phyloP scores from a whole-genome alignment of 225 moss, liverwort and hornwort species.

The Anthoceros angustus region DNA sequence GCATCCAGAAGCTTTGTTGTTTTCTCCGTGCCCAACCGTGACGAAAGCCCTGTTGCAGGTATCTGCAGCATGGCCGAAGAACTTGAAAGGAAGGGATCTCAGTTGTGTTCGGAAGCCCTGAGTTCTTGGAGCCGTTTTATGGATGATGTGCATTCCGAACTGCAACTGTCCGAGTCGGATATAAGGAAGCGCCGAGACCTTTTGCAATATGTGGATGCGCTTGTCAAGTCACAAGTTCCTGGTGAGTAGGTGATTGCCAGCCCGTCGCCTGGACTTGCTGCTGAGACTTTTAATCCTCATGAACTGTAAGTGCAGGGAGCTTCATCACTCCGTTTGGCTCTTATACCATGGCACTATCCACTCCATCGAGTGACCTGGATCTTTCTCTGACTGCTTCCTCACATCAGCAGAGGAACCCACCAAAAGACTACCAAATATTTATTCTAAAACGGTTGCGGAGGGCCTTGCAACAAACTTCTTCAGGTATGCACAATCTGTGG shows the following conservation, averaged over 20 bases:
- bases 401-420: conserved; percentile 23
- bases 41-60: neutral
- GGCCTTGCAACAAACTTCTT: conserved; percentile 24
- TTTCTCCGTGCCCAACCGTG: neutral
- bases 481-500: too few species aligned
- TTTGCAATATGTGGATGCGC: conserved; percentile 53
- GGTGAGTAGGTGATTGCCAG: conserved; percentile 25
- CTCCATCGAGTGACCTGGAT: conserved; percentile 82
- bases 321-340: conserved; percentile 82
- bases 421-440: conserved; percentile 48
- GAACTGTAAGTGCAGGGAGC: conserved; percentile 41
- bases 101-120: neutral
- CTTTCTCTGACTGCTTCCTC: conserved; percentile 63
- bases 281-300: neutral
- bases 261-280: neutral
- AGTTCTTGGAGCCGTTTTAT: conserved; percentile 27
- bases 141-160: conserved; percentile 42
- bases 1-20: neutral
- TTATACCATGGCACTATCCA: conserved; percentile 83
- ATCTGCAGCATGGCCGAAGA: neutral
- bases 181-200: conserved; percentile 48
- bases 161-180: conserved; percentile 59
- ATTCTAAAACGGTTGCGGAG: conserved; percentile 63
- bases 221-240: conserved; percentile 56
- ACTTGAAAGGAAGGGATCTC: neutral